A percentile compares a stretch with the other conserved stretches of the same genome.
These are phyloP conservation scores for Mercurialis annua DNA, from an alignment of 345 rosid genomes.

Conservation along the genomic window DNA sequence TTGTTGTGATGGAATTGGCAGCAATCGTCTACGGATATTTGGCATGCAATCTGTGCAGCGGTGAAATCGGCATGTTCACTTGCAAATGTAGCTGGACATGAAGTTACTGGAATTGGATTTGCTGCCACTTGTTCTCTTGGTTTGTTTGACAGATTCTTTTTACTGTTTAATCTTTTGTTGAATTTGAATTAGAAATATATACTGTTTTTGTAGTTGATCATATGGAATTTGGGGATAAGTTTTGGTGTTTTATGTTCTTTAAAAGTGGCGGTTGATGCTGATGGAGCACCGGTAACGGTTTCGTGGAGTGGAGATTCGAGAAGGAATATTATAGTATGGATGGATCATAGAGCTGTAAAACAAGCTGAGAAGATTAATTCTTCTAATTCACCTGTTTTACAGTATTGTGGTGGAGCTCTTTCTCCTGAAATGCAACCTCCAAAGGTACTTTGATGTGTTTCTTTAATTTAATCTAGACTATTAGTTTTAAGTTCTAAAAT, in stretches of 20 bases:
- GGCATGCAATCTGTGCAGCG: slow-evolving; percentile 96
- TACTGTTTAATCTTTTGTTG: too few relatives aligned
- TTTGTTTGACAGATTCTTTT: slow-evolving; percentile 34
- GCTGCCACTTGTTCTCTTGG: slow-evolving; percentile 99
- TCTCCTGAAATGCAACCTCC: slow-evolving; percentile 98
- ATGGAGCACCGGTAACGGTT: slow-evolving; percentile 93
- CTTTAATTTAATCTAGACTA: too few relatives aligned
- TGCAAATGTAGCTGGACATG: slow-evolving; percentile 61
- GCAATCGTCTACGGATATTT: slow-evolving; percentile 99
- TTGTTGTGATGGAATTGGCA: slow-evolving; percentile 21
- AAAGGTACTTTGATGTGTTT: too few relatives aligned
- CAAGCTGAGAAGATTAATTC: slow-evolving; percentile 95
- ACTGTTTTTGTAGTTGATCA: too few relatives aligned
- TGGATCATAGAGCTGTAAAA: slow-evolving; percentile 96
- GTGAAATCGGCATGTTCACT: slow-evolving; percentile 69
- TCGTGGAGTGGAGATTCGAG: slow-evolving; percentile 98
- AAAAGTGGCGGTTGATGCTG: slow-evolving; percentile 94
- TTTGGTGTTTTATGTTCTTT: not conserved
- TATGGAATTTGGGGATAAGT: too few relatives aligned
- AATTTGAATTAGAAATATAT: too few relatives aligned
- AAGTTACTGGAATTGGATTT: slow-evolving; percentile 76
- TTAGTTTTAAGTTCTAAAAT: too few relatives aligned
- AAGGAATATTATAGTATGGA: slow-evolving; percentile 89
- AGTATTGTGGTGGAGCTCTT: slow-evolving; percentile 90
- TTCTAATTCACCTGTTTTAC: slow-evolving; percentile 64